Evolutionary conservation across 2,329 filamentous ascomycete species (phyloP).

Genomic region (Proliferodiscus dingleyae): DNA sequence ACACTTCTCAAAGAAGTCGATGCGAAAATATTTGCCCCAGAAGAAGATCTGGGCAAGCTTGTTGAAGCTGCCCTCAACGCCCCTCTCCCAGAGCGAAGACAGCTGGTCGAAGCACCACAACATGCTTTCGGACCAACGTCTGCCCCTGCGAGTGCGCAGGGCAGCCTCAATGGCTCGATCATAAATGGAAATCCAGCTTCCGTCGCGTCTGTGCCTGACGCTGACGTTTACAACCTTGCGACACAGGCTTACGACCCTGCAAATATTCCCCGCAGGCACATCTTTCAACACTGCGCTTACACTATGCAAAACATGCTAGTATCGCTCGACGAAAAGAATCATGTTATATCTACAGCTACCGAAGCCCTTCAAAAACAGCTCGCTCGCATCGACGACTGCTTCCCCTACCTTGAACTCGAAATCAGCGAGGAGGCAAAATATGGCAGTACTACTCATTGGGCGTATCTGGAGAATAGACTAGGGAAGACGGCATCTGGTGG

Average conservation of each 20-base stretch:
- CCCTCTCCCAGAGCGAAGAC: slow-evolving; percentile 41
- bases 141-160: slow-evolving; percentile 25
- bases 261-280: slow-evolving; percentile 62
- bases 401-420: slow-evolving; percentile 79
- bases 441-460: slow-evolving; percentile 91
- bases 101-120: slow-evolving; percentile 32
- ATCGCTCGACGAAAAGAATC: slow-evolving; percentile 94
- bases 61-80: slow-evolving; percentile 59
- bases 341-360: slow-evolving; percentile 89
- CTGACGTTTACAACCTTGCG: slow-evolving; percentile 39
- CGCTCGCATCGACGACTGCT: slow-evolving; percentile 77
- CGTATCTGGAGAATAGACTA: slow-evolving; percentile 80
- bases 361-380: slow-evolving; percentile 84
- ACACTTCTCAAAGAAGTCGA: slow-evolving; percentile 96
- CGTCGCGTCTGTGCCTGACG: slow-evolving; percentile 22
- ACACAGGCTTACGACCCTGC: slow-evolving; percentile 47
- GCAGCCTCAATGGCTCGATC: slow-evolving; percentile 28
- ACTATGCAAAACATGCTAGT: slow-evolving; percentile 81
- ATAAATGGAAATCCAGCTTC: slow-evolving; percentile 26
- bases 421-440: slow-evolving; percentile 93
- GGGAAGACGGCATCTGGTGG: slow-evolving; percentile 61
- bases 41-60: slow-evolving; percentile 74
- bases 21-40: slow-evolving; percentile 87
- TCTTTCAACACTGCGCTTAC: slow-evolving; percentile 73
- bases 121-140: slow-evolving; percentile 25